Evolutionary conservation across 805 yeast genomes (phyloP).

Genomic region (Lachancea mirantina): DNA sequence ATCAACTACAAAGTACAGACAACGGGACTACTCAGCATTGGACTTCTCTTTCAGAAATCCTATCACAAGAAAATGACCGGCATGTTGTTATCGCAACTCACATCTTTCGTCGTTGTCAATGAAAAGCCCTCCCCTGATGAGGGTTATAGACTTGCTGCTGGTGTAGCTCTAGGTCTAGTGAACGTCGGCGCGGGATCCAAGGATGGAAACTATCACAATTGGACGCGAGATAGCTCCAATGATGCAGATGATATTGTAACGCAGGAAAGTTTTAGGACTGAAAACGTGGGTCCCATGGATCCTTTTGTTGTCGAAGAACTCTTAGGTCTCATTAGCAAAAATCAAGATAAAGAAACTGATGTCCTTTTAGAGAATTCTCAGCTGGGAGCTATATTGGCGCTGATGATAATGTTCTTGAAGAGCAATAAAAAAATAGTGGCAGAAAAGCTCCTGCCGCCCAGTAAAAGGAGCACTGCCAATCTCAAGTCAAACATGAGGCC

Average conservation of each 20-base stretch:
- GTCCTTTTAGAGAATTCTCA: slow-evolving; percentile 35
- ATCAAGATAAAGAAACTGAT: slow-evolving; percentile 21
- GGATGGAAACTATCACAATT: slow-evolving; percentile 55
- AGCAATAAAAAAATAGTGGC: slow-evolving; percentile 59
- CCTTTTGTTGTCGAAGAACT: slow-evolving; percentile 9
- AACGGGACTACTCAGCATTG: slow-evolving; percentile 87
- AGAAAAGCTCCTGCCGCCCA: slow-evolving; percentile 46
- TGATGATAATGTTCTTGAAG: slow-evolving; percentile 65
- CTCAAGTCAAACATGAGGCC: slow-evolving; percentile 57
- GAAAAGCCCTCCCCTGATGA: slow-evolving; percentile 58
- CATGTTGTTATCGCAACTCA: slow-evolving; percentile 62
- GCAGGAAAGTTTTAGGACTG: slow-evolving; percentile 3
- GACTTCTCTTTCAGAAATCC: slow-evolving; percentile 68
- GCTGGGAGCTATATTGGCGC: slow-evolving; percentile 67
- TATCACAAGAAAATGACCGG: slow-evolving; percentile 85
- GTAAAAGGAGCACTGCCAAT: slow-evolving; percentile 6
- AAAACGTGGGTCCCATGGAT: slow-evolving; percentile 9
- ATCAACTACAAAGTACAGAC: slow-evolving; percentile 79
- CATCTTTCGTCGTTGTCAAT: slow-evolving; percentile 41
- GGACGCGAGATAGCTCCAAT: no score
- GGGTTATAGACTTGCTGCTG: slow-evolving; percentile 81
- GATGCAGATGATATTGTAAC: slow-evolving; percentile 38
- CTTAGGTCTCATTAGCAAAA: slow-evolving; percentile 14
- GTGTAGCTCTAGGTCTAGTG: slow-evolving; percentile 77
- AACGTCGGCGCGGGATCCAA: slow-evolving; percentile 67